These are phyloP conservation scores for Cyathus striatus DNA, from an alignment of 768 basidiomycete species.

Conservation along the genomic window DNA sequence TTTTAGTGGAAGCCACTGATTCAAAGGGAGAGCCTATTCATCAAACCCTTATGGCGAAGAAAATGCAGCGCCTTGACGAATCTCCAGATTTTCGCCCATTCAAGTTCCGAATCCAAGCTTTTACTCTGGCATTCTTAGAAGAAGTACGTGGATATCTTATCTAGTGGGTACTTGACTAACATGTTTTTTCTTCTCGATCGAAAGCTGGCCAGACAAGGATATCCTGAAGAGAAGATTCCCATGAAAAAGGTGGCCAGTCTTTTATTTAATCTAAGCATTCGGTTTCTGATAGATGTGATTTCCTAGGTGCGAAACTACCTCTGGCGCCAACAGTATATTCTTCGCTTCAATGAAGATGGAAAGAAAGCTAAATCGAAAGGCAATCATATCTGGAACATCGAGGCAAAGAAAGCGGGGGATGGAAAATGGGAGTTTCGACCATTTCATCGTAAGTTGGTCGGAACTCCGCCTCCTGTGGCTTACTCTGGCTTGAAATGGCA, in stretches of 20 bases:
- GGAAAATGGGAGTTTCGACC: constrained; percentile 84
- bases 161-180: neutral
- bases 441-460: constrained; percentile 85
- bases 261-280: too few relatives aligned
- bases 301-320: constrained; percentile 86
- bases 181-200: neutral
- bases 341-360: constrained; percentile 97
- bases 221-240: constrained; percentile 90
- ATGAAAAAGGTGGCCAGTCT: constrained; percentile 98
- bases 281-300: constrained; percentile 10
- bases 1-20: constrained; percentile 85
- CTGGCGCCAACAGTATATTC: constrained; percentile 91
- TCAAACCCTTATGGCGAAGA: constrained; percentile 97
- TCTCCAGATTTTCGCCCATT: constrained; percentile 96
- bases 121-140: constrained; percentile 93
- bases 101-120: constrained; percentile 98
- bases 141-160: constrained; percentile 47
- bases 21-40: constrained; percentile 96
- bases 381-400: constrained; percentile 98
- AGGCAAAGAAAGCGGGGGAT: constrained; percentile 79
- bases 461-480: constrained; percentile 75
- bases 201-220: constrained; percentile 79
- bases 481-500: constrained; percentile 78
- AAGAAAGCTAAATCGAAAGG: constrained; percentile 99
- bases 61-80: constrained; percentile 96